These are phyloP conservation scores for Mortierella sp. DNA, from an alignment of 371 early-diverging fungal species.

Conservation along the genomic window DNA sequence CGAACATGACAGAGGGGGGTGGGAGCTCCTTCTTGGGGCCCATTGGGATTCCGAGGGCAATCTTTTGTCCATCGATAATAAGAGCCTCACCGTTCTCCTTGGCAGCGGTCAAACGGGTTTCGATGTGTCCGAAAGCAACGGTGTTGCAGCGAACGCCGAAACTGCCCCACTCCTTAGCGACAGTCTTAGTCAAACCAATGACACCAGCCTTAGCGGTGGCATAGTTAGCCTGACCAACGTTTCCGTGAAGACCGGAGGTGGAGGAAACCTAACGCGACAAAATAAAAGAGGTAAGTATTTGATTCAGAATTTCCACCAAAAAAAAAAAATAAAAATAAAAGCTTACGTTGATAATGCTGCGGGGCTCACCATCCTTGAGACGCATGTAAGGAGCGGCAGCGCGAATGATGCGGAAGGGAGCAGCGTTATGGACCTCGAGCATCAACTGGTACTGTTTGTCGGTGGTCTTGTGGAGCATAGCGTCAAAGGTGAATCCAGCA, in stretches of 20 bases:
- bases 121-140: conserved; percentile 76
- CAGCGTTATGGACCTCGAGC: conserved; percentile 76
- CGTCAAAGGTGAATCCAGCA: conserved; percentile 78
- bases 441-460: conserved; percentile 79
- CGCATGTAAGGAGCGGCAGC: conserved; percentile 73
- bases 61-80: conserved; percentile 76
- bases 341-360: conserved; percentile 67
- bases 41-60: conserved; percentile 76
- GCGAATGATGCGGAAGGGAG: conserved; percentile 77
- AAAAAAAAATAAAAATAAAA: background rate
- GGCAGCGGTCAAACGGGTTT: conserved; percentile 78
- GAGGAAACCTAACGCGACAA: conserved; percentile 69
- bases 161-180: conserved; percentile 73
- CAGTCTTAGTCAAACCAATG: conserved; percentile 69
- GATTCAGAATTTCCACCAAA: background rate
- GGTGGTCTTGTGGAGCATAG: conserved; percentile 78
- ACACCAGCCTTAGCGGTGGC: conserved; percentile 74
- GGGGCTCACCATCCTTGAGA: conserved; percentile 55
- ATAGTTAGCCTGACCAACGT: conserved; percentile 74
- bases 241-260: conserved; percentile 78
- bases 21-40: conserved; percentile 59
- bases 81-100: conserved; percentile 77
- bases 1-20: conserved; percentile 58
- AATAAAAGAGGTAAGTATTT: too few relatives aligned
- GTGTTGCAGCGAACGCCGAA: conserved; percentile 76